Percentiles rank a stretch among this genome's conserved stretches.
Evolutionary conservation across 495 filamentous ascomycete genomes (phyloP).

Genomic region (Penicillium malachiteum): DNA sequence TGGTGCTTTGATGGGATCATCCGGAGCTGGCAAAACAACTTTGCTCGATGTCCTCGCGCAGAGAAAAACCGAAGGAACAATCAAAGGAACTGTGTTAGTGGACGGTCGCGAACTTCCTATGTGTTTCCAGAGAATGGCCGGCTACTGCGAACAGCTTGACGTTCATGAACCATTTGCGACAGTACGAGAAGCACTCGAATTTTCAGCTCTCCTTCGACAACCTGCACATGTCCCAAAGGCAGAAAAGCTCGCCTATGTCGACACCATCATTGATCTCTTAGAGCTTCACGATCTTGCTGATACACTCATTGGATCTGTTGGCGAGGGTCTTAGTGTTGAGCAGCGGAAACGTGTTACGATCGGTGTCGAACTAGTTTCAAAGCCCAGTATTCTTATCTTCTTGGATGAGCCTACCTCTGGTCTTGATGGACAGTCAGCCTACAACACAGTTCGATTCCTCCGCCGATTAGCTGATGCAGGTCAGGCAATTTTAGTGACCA

Average conservation of each 20-base stretch:
- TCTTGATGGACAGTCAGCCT: conserved; percentile 63
- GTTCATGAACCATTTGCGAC: conserved; percentile 58
- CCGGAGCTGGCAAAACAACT: conserved; percentile 49
- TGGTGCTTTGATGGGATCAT: conserved; percentile 69
- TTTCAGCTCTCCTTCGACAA: conserved; percentile 60
- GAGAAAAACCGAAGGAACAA: conserved; percentile 80
- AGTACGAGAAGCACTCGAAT: conserved; percentile 60
- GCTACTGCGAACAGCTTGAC: conserved; percentile 62
- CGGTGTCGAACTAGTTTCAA: conserved; percentile 61
- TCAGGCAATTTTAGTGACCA: conserved; percentile 71
- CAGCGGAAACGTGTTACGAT: conserved; percentile 59
- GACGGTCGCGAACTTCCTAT: conserved; percentile 73
- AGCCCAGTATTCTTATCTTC: conserved; percentile 68
- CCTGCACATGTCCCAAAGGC: conserved; percentile 44
- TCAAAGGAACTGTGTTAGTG: conserved; percentile 81
- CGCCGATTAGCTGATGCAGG: conserved; percentile 64
- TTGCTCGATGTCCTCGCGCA: conserved; percentile 54
- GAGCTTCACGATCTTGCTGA: conserved; percentile 56
- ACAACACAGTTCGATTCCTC: conserved; percentile 63
- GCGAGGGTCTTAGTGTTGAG: conserved; percentile 56
- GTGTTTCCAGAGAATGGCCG: conserved; percentile 72
- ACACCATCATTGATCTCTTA: conserved; percentile 56
- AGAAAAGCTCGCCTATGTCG: conserved; percentile 61
- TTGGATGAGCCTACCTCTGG: conserved; percentile 77
- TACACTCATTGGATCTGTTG: conserved; percentile 52